Conservation (phyloP, 345 rosid species). For the Reutealis trisperma region DNA sequence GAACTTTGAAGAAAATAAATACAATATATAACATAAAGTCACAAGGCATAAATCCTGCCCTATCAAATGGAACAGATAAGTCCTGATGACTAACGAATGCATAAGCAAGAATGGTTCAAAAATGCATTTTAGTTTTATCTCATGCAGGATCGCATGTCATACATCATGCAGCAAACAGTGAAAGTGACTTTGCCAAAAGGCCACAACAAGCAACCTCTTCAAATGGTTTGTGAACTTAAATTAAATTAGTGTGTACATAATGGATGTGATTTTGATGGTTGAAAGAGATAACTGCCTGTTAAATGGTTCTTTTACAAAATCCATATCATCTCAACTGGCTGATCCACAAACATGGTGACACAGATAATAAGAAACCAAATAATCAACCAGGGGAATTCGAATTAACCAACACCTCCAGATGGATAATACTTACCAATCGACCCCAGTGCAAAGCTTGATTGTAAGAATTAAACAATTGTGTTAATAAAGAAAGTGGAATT, state of each 20-base stretch:
- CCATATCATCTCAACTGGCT: neutral
- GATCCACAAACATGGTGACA: neutral
- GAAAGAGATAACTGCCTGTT: neutral
- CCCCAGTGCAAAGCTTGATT: neutral
- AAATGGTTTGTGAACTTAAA: neutral
- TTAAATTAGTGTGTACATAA: neutral
- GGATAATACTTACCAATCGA: neutral
- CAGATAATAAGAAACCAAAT: neutral
- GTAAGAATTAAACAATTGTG: neutral
- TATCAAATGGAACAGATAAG: neutral
- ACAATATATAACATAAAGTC: neutral
- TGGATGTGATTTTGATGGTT: neutral
- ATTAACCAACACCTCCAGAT: neutral
- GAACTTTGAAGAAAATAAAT: conserved; percentile 8
- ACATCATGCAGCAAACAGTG: neutral
- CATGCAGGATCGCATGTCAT: no score
- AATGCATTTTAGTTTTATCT: neutral
- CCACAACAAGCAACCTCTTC: neutral
- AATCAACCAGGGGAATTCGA: neutral
- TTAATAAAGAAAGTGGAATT: neutral
- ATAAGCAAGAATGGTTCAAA: neutral
- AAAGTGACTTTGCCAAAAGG: neutral
- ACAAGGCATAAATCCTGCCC: neutral
- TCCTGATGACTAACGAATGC: neutral
- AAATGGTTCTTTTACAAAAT: neutral